These are phyloP conservation scores for Ophioceras dolichostomum DNA, from an alignment of 2,329 filamentous ascomycete species.

Conservation along the genomic window DNA sequence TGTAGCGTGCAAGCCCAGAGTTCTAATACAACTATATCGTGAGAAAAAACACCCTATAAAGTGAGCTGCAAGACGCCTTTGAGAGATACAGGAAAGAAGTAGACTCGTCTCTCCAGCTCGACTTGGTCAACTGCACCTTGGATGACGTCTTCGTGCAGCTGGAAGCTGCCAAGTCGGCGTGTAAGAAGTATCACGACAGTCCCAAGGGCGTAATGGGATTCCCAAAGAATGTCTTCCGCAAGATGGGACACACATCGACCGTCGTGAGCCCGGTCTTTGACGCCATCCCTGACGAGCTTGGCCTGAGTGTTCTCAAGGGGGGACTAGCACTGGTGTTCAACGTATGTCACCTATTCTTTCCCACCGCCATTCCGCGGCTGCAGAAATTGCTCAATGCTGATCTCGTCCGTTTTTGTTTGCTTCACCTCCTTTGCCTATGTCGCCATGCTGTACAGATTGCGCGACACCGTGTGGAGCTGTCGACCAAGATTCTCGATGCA, in stretches of 20 bases:
- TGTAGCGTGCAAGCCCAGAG: too few relatives aligned
- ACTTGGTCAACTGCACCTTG: not conserved
- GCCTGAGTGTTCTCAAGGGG: not conserved
- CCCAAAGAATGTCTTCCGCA: not conserved
- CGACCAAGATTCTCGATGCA: not conserved
- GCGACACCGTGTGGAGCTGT: not conserved
- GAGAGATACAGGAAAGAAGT: not conserved
- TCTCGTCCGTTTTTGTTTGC: too few relatives aligned
- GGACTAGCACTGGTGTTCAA: not conserved
- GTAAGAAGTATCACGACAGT: not conserved
- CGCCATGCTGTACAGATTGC: not conserved
- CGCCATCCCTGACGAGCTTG: not conserved
- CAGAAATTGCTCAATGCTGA: too few relatives aligned
- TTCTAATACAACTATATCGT: too few relatives aligned
- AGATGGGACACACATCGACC: not conserved
- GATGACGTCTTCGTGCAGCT: not conserved
- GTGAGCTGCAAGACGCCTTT: not conserved
- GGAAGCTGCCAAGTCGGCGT: not conserved
- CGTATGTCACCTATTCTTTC: not conserved
- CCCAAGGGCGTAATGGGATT: not conserved
- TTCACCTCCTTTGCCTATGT: too few relatives aligned
- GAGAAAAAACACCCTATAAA: not conserved
- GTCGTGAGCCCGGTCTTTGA: not conserved
- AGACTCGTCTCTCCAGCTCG: not conserved
- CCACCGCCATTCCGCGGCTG: too few relatives aligned